These are phyloP conservation scores for Sextonia rubra DNA, from an alignment of 164 flowering plant species.

Conservation along the genomic window DNA sequence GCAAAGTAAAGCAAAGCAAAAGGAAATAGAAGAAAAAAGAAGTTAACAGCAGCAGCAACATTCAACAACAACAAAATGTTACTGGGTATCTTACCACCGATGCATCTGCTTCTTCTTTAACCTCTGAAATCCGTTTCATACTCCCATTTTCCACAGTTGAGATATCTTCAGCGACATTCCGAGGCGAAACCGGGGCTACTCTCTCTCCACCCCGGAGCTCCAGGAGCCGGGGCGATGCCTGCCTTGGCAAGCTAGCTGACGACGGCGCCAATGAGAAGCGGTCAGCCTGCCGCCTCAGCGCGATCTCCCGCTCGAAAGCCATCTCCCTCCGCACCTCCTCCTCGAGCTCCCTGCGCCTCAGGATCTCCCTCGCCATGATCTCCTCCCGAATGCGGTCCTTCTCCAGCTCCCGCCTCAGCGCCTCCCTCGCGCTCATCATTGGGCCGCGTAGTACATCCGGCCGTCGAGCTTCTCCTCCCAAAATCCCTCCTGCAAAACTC, in stretches of 20 bases:
- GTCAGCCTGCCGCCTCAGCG: slow-evolving; percentile 1
- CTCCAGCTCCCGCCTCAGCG: slow-evolving; percentile 20
- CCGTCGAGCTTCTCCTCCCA: background rate
- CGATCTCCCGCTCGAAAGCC: slow-evolving; percentile 20
- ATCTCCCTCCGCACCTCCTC: slow-evolving; percentile 31
- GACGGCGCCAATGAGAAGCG: background rate
- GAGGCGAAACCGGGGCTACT: background rate
- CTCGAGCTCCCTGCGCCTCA: slow-evolving; percentile 19
- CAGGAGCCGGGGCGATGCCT: background rate
- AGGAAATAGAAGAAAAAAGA: too few relatives aligned
- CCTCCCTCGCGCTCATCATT: slow-evolving; percentile 6
- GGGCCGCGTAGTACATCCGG: background rate
- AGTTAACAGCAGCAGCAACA: too few relatives aligned
- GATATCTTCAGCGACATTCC: background rate
- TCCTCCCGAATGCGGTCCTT: slow-evolving; percentile 27
- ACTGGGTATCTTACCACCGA: too few relatives aligned
- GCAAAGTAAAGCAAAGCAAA: too few relatives aligned
- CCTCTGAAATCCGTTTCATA: too few relatives aligned
- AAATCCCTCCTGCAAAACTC: background rate
- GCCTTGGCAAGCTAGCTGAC: background rate
- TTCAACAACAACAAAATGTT: too few relatives aligned
- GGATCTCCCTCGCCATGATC: slow-evolving; percentile 19
- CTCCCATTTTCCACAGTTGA: too few relatives aligned
- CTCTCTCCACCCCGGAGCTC: background rate
- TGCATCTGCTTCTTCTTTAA: too few relatives aligned